A percentile compares a stretch with the other conserved stretches of the same genome.
Conservation (phyloP, 2,329 filamentous ascomycete genomes). For the Microdochium paspali region DNA sequence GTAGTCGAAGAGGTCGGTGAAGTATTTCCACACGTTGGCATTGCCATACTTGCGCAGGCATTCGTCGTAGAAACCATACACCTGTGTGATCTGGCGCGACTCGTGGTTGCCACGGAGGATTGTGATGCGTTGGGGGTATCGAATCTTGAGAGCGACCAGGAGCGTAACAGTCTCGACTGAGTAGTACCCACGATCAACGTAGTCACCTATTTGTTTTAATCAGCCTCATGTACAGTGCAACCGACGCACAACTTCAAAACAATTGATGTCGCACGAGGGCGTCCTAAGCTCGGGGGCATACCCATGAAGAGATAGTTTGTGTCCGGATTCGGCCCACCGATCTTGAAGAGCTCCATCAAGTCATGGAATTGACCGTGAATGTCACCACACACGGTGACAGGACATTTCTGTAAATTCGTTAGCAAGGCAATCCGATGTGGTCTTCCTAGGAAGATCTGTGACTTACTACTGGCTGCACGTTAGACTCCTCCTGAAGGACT, state of each 20-base stretch:
- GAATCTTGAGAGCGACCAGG: slow-evolving; percentile 92
- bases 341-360: slow-evolving; percentile 98
- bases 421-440: not conserved
- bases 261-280: not conserved
- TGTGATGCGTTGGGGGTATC: slow-evolving; percentile 95
- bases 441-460: not conserved
- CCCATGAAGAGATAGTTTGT: slow-evolving; percentile 99
- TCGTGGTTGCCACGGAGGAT: slow-evolving; percentile 99
- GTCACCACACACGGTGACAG: slow-evolving; percentile 96
- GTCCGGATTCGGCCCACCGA: slow-evolving; percentile 93
- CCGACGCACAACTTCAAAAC: not conserved
- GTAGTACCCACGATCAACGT: slow-evolving; percentile 98
- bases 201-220: too few relatives aligned
- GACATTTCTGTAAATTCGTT: slow-evolving; percentile 65
- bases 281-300: slow-evolving; percentile 29
- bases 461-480: slow-evolving; percentile 95
- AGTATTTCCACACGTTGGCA: slow-evolving; percentile 98
- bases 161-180: slow-evolving; percentile 97
- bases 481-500: slow-evolving; percentile 94
- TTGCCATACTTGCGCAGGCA: slow-evolving; percentile 98
- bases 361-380: slow-evolving; percentile 99
- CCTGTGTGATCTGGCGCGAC: slow-evolving; percentile 96
- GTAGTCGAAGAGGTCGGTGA: slow-evolving; percentile 98
- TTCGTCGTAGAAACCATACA: slow-evolving; percentile 99
- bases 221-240: too few relatives aligned